These are phyloP conservation scores for Zasmidium cellare DNA, from an alignment of 2,329 filamentous ascomycete species.

Conservation along the genomic window DNA sequence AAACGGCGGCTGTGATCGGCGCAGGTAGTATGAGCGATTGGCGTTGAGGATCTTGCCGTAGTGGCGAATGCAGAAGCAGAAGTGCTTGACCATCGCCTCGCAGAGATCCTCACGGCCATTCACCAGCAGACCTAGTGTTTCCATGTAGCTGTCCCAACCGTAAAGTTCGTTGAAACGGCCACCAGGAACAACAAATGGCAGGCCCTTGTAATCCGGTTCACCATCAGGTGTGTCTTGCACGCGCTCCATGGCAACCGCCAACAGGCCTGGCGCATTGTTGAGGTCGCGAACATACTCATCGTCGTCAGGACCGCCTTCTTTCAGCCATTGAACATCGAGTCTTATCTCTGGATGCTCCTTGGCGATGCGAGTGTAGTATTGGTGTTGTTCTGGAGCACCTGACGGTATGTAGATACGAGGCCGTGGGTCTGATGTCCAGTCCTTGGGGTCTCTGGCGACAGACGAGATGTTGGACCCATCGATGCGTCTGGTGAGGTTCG, in stretches of 20 bases:
- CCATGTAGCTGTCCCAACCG: constrained; percentile 99
- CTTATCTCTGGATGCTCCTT: constrained; percentile 77
- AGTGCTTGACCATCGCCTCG: constrained; percentile 93
- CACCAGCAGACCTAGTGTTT: constrained; percentile 82
- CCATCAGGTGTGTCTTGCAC: constrained; percentile 64
- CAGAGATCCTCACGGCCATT: constrained; percentile 84
- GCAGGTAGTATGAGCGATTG: constrained; percentile 92
- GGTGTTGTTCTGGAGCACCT: constrained; percentile 81
- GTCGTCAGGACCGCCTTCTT: constrained; percentile 60
- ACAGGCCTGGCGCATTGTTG: constrained; percentile 82
- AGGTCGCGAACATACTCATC: constrained; percentile 80
- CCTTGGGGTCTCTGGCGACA: constrained; percentile 87
- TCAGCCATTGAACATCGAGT: constrained; percentile 80
- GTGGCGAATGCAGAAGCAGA: constrained; percentile 97
- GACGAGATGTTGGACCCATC: constrained; percentile 84
- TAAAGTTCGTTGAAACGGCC: constrained; percentile 98
- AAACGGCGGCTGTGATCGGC: constrained; percentile 92
- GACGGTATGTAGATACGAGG: constrained; percentile 88
- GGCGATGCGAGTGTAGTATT: constrained; percentile 84
- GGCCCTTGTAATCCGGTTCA: constrained; percentile 69
- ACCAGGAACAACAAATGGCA: constrained; percentile 96
- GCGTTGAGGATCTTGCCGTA: constrained; percentile 99
- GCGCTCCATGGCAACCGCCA: constrained; percentile 84
- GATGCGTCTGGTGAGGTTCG: constrained; percentile 82
- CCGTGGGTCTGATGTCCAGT: constrained; percentile 87